phyloP scores from a whole-genome alignment of 768 basidiomycete genomes.

The Russula earlei region DNA sequence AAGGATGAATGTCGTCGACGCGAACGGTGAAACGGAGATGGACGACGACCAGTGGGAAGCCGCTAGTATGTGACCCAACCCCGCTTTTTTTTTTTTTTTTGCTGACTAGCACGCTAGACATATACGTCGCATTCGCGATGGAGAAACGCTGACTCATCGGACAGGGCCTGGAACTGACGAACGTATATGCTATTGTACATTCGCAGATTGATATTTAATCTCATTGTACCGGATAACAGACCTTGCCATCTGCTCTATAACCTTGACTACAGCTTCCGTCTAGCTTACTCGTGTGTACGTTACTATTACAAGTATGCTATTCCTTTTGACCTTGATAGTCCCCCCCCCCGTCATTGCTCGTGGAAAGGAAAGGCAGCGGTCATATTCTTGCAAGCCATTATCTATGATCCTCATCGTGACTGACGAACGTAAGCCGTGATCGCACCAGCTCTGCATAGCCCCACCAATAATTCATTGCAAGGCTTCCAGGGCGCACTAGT shows the following conservation, averaged over 20 bases:
- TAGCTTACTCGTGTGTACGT: neutral
- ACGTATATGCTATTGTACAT: slow-evolving; percentile 5
- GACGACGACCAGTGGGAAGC: slow-evolving; percentile 96
- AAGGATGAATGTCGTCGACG: slow-evolving; percentile 87
- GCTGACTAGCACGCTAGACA: slow-evolving; percentile 46
- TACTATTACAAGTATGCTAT: neutral
- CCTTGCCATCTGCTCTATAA: neutral
- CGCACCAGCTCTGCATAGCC: neutral
- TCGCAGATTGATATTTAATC: neutral
- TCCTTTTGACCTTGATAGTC: neutral
- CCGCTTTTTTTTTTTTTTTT: neutral
- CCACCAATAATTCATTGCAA: no score
- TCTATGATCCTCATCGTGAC: no score
- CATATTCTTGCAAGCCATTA: neutral
- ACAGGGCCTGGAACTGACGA: neutral
- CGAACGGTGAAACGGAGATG: slow-evolving; percentile 82
- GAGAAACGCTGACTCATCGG: slow-evolving; percentile 43
- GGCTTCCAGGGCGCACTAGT: no score
- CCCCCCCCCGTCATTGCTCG: neutral
- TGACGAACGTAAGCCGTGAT: neutral
- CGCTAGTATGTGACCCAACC: slow-evolving; percentile 62
- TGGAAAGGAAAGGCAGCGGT: neutral
- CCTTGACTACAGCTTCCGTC: neutral
- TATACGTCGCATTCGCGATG: slow-evolving; percentile 91
- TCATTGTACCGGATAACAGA: slow-evolving; percentile 2